phyloP scores from a whole-genome alignment of 768 basidiomycete genomes.

The Tylopilus intermedius region DNA sequence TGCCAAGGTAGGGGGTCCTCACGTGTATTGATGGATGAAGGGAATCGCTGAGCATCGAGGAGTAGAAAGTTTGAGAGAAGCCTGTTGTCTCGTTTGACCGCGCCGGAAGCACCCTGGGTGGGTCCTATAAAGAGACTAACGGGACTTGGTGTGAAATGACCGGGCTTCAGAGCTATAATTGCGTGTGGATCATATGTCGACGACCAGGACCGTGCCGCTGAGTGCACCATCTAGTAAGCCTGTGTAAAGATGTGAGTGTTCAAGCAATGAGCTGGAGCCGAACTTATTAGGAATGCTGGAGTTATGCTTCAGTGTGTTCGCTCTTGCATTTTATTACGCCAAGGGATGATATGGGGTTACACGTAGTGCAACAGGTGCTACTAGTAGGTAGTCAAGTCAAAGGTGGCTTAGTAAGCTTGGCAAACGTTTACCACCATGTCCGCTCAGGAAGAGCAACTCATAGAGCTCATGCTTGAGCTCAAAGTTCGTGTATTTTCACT shows the following conservation, averaged over 20 bases:
- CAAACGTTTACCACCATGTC: constrained; percentile 37
- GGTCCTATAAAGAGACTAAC: not conserved
- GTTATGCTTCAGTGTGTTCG: too few relatives aligned
- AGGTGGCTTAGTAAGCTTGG: too few relatives aligned
- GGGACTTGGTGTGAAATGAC: not conserved
- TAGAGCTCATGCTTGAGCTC: constrained; percentile 71
- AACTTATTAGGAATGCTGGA: too few relatives aligned
- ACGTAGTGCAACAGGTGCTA: too few relatives aligned
- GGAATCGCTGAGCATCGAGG: not conserved
- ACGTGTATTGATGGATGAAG: not conserved
- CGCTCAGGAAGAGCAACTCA: constrained; percentile 57
- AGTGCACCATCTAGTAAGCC: constrained; percentile 8
- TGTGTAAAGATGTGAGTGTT: too few relatives aligned
- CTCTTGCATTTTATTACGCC: too few relatives aligned
- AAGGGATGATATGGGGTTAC: too few relatives aligned
- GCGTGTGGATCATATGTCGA: not conserved
- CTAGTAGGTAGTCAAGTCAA: too few relatives aligned
- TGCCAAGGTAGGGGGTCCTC: not conserved
- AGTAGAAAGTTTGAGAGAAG: not conserved
- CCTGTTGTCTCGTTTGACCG: not conserved
- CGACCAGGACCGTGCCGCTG: too few relatives aligned
- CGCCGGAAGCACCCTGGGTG: not conserved
- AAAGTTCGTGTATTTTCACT: constrained; percentile 38
- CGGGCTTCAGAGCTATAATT: not conserved
- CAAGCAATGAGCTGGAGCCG: not conserved